A percentile compares a stretch with the other conserved stretches of the same genome.
Evolutionary conservation across 2,329 filamentous ascomycete genomes (phyloP).

Genomic region (Aureobasidium sp.): DNA sequence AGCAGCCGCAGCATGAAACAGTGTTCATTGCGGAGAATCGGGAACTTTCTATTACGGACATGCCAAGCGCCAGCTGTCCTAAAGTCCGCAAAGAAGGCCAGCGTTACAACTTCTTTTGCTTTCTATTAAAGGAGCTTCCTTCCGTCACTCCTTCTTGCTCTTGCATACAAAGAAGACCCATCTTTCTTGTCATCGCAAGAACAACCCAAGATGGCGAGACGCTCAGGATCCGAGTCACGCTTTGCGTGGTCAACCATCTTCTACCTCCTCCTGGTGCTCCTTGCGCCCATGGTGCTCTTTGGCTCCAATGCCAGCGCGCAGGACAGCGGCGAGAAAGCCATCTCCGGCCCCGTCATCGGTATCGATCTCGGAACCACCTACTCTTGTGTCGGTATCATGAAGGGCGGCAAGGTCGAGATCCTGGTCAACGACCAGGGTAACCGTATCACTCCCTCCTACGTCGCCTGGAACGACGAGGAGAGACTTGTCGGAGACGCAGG

Average conservation of each 20-base stretch:
- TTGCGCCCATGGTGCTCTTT: slow-evolving; percentile 76
- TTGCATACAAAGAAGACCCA: not conserved
- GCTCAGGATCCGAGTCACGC: slow-evolving; percentile 19
- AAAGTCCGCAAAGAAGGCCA: not conserved
- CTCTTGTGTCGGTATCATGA: slow-evolving; percentile 89
- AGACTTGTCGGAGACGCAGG: slow-evolving; percentile 88
- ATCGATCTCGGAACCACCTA: slow-evolving; percentile 91
- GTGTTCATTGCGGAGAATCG: not conserved
- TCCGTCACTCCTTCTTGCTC: not conserved
- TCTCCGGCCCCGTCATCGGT: slow-evolving; percentile 76
- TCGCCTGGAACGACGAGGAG: slow-evolving; percentile 78
- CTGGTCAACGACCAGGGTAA: slow-evolving; percentile 95
- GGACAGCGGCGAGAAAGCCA: slow-evolving; percentile 63
- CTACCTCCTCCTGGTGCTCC: slow-evolving; percentile 85
- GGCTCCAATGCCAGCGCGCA: slow-evolving; percentile 59
- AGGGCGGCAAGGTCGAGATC: slow-evolving; percentile 91
- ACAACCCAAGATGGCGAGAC: slow-evolving; percentile 18
- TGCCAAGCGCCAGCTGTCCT: not conserved
- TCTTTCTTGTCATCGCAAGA: slow-evolving; percentile 1
- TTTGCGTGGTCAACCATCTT: slow-evolving; percentile 70
- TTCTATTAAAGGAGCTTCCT: slow-evolving; percentile 12
- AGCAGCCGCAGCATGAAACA: slow-evolving; percentile 6
- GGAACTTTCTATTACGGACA: not conserved
- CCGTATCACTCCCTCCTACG: slow-evolving; percentile 72
- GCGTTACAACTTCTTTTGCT: not conserved